A percentile compares a stretch with the other conserved stretches of the same genome.
These are phyloP conservation scores for Alternaria angustiovoidea DNA, from an alignment of 2,329 filamentous ascomycete species.

Conservation along the genomic window DNA sequence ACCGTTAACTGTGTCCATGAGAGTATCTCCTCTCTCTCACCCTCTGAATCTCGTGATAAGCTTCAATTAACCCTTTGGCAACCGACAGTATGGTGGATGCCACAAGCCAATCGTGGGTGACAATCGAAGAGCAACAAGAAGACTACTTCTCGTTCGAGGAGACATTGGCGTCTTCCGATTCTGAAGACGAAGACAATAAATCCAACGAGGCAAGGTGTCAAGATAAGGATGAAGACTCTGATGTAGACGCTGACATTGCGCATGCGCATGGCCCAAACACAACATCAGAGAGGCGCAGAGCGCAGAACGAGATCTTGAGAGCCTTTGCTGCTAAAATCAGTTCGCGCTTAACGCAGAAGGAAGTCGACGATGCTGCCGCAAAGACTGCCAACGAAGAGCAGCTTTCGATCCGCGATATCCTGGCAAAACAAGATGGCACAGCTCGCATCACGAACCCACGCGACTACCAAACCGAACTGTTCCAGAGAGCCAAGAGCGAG, in stretches of 20 bases:
- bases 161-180: conserved; percentile 6
- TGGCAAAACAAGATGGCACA: conserved; percentile 61
- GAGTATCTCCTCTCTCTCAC: neutral
- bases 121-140: conserved; percentile 29
- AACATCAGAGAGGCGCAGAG: conserved; percentile 49
- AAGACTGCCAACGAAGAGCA: conserved; percentile 55
- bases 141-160: conserved; percentile 25
- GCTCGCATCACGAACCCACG: conserved; percentile 78
- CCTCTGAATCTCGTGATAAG: neutral
- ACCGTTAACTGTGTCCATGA: neutral
- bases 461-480: conserved; percentile 92
- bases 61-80: neutral
- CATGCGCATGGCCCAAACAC: conserved; percentile 34
- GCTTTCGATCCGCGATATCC: conserved; percentile 62
- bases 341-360: conserved; percentile 52
- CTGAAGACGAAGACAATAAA: conserved; percentile 9
- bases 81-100: neutral
- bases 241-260: conserved; percentile 36
- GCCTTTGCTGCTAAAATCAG: conserved; percentile 54
- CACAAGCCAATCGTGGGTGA: conserved; percentile 29
- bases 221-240: conserved; percentile 29
- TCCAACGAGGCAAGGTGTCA: neutral
- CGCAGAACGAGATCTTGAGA: conserved; percentile 55
- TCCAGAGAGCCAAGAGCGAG: conserved; percentile 81
- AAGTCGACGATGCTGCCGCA: conserved; percentile 46